phyloP scores from a whole-genome alignment of 441 rosid genomes.

The Mallotus repandus region DNA sequence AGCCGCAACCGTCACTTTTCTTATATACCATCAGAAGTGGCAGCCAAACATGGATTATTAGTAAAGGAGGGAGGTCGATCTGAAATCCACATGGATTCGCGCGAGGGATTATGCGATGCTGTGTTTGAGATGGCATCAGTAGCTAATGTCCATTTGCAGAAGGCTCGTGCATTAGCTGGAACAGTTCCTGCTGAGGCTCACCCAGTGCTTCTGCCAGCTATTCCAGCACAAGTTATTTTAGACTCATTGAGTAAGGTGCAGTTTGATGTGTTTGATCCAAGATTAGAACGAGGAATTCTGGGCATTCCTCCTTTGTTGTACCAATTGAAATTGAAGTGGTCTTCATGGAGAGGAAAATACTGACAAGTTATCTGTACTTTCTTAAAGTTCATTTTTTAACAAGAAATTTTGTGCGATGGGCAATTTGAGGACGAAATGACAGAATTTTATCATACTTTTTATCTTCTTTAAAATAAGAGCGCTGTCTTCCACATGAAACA shows the following conservation, averaged over 20 bases:
- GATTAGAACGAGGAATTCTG: constrained; percentile 61
- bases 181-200: constrained; percentile 62
- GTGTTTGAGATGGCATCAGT: constrained; percentile 86
- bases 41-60: constrained; percentile 65
- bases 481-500: neutral
- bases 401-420: neutral
- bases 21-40: constrained; percentile 63
- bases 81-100: constrained; percentile 58
- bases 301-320: constrained; percentile 70
- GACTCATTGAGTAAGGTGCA: constrained; percentile 60
- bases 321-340: constrained; percentile 78
- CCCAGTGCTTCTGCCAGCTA: constrained; percentile 66
- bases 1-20: constrained; percentile 59
- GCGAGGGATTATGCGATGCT: constrained; percentile 55
- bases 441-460: neutral
- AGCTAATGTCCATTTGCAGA: constrained; percentile 70
- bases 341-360: constrained; percentile 57
- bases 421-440: neutral
- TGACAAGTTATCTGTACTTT: constrained; percentile 11
- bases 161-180: constrained; percentile 67
- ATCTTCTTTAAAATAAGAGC: neutral
- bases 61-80: constrained; percentile 56
- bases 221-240: constrained; percentile 68
- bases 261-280: constrained; percentile 80
- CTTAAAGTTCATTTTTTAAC: neutral